Percentiles rank a stretch among this genome's conserved stretches.
These are phyloP conservation scores for Hypoxylon sp. DNA, from an alignment of 2,329 filamentous ascomycete species.

Conservation along the genomic window DNA sequence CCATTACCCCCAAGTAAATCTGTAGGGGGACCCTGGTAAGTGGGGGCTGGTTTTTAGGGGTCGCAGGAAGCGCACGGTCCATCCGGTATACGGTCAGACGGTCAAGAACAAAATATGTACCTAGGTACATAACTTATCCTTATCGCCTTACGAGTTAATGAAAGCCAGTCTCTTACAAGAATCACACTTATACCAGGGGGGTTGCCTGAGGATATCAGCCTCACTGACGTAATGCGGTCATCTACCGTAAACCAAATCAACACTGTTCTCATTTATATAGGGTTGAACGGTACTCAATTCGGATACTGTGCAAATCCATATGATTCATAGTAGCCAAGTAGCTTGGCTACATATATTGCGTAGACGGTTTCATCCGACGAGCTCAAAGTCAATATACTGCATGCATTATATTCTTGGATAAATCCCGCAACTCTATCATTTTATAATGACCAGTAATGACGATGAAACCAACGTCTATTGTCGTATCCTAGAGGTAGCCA, in stretches of 20 bases:
- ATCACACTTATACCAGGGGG: no score
- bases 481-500: not conserved
- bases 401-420: constrained; percentile 2
- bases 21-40: not conserved
- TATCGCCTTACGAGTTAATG: no score
- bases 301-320: constrained; percentile 26
- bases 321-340: no score
- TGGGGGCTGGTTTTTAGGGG: constrained; percentile 17
- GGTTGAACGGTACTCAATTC: constrained; percentile 8
- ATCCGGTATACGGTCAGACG: not conserved
- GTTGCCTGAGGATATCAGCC: constrained; percentile 37
- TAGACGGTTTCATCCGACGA: not conserved
- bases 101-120: no score
- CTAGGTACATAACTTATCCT: no score
- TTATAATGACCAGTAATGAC: constrained; percentile 8
- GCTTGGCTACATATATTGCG: not conserved
- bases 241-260: constrained; percentile 24
- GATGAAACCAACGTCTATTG: not conserved
- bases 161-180: no score
- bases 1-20: constrained; percentile 10
- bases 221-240: constrained; percentile 28
- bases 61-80: constrained; percentile 19
- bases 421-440: constrained; percentile 1
- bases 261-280: constrained; percentile 7
- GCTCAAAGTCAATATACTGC: not conserved